These are phyloP conservation scores for Yarrowia osloensis DNA, from an alignment of 805 yeast species.

Conservation along the genomic window DNA sequence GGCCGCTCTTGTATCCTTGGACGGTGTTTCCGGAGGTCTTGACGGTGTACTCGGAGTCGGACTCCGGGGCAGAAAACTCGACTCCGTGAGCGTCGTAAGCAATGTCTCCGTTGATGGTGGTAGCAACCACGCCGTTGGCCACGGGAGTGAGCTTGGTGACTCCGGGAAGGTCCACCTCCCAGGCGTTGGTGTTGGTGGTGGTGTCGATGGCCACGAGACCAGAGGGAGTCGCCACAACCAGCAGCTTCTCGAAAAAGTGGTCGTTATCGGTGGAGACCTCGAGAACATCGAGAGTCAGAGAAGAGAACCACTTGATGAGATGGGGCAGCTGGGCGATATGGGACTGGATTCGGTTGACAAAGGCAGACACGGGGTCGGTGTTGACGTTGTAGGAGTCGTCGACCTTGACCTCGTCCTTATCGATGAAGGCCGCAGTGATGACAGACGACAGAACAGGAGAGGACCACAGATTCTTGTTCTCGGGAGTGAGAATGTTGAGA, in stretches of 20 bases:
- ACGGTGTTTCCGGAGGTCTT: constrained; percentile 30
- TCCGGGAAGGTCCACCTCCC: constrained; percentile 2
- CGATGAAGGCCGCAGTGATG: constrained; percentile 10
- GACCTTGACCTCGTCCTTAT: constrained; percentile 25
- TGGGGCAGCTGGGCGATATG: constrained; percentile 37
- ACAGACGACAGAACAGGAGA: constrained; percentile 9
- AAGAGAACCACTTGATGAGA: constrained; percentile 3
- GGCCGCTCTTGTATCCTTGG: constrained; percentile 33
- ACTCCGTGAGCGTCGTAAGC: constrained; percentile 29
- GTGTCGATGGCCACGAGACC: constrained; percentile 33
- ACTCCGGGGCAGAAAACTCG: constrained; percentile 5
- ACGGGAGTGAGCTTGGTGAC: constrained; percentile 9
- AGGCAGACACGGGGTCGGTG: constrained; percentile 38
- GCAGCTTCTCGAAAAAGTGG: constrained; percentile 42
- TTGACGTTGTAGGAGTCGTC: constrained; percentile 40
- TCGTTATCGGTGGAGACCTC: constrained; percentile 33
- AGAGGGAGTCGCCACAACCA: constrained; percentile 40
- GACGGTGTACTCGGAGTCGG: constrained; percentile 32
- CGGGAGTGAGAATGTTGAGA: not conserved
- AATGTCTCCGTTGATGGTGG: not conserved
- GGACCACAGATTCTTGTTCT: constrained; percentile 11
- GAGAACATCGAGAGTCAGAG: constrained; percentile 5
- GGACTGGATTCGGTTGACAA: constrained; percentile 37
- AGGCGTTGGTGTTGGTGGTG: constrained; percentile 27
- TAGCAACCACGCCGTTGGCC: not conserved